Evolutionary conservation across 1,284 basidiomycete genomes (phyloP), one percentile per base, ranked within the genome.

Genomic region (Rhizoctonia solani): DNA sequence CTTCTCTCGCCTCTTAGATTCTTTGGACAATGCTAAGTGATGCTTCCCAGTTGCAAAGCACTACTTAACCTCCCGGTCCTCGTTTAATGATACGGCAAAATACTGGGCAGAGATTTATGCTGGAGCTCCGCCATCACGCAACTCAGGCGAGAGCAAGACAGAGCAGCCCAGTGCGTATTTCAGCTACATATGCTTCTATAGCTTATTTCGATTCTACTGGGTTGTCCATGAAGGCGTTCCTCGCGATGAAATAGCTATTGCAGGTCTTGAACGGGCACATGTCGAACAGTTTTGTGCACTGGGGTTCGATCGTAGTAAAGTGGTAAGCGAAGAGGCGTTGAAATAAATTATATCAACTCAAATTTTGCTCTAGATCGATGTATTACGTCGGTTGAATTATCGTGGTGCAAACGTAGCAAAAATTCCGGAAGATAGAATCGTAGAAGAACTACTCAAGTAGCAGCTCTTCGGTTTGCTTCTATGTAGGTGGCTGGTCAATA

Each of bases 41-140:
- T 8, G 14, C 54, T 41, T 56, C 23, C 34, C 58, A 80, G 93
- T 98, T 6, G 97, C 96, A 14, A 98, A 97, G 75, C 95, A 98
- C 77, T 99, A 93, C 75, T 87, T 93, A 73, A 91, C 93, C 2
- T 93, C 92, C 76, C 89, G 88, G 74, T 79, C 80, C 19, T 89
- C 89, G 71, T 99, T 98, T 74, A 92, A 98, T 68, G 88, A 90
- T 41, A 99, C 96, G 0, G 96, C 97, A 25, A 83, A 85, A 53
- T 95, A 95, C 77, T 99, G 96, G 96, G 92, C 95, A 1, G 86
- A 92, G 74, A 87, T 89, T 34, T 95, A 95, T 74, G 93, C 92
- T 1, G 88, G 87, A 39, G 90, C 88, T 0, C 85, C 90, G 1
- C 25, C 61, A 50, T 53, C 61, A n/a, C 37, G 49, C 14, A 39